Conservation (phyloP, 2,329 filamentous ascomycete species). For the Hyphodiscus sp. region DNA sequence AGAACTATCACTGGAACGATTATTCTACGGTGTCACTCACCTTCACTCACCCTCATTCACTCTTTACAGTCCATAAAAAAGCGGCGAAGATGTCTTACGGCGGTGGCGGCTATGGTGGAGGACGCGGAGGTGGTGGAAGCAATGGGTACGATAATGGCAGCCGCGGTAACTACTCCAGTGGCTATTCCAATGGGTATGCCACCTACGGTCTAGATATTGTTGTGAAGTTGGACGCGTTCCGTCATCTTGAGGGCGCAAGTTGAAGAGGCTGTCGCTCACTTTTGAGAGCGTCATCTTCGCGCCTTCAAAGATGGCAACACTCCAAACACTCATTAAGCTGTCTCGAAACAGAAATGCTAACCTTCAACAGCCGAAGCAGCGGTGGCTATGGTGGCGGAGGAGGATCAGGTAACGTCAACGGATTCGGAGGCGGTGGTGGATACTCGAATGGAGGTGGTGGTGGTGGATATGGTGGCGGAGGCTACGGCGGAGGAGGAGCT, state of each 20-base stretch:
- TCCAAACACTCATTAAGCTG: constrained; percentile 10
- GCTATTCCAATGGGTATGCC: constrained; percentile 45
- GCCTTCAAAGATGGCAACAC: constrained; percentile 17
- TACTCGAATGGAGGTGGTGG: constrained; percentile 39
- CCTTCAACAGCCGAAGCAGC: constrained; percentile 8
- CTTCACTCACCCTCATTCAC: constrained; percentile 3
- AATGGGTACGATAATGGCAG: constrained; percentile 46
- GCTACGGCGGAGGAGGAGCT: constrained; percentile 36
- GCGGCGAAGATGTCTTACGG: constrained; percentile 58
- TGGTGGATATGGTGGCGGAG: constrained; percentile 29
- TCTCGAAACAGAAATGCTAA: constrained; percentile 31
- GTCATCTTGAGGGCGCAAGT: constrained; percentile 9
- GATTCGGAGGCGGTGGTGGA: constrained; percentile 40
- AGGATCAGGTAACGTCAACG: not conserved
- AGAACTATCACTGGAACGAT: constrained; percentile 6
- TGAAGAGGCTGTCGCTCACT: constrained; percentile 15
- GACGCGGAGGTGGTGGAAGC: constrained; percentile 40
- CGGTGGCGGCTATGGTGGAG: constrained; percentile 42
- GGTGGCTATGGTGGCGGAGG: not conserved
- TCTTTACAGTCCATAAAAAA: constrained; percentile 13
- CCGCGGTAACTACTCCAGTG: constrained; percentile 39
- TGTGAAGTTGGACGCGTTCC: constrained; percentile 27
- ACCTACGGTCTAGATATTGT: constrained; percentile 32
- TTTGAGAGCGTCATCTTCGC: constrained; percentile 9
- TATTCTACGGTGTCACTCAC: constrained; percentile 7